Conservation (phyloP, 2,329 filamentous ascomycete genomes). For the Fusarium praegraminearum region DNA sequence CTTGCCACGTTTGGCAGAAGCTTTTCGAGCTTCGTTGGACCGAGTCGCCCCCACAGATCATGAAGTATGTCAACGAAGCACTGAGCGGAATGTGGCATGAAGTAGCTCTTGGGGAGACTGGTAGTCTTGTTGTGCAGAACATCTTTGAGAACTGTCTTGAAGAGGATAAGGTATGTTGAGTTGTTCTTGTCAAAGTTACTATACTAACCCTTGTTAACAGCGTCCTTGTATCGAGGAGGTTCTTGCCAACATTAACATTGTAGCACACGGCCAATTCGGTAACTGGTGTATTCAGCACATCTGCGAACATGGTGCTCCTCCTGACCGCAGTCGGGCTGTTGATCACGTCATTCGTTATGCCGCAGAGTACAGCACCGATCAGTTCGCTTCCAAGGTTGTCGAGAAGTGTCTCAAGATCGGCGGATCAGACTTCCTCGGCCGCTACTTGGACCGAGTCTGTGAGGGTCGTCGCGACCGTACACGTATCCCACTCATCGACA, state of each 20-base stretch:
- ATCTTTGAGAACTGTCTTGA: conserved; percentile 99
- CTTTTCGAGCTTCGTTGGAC: conserved; percentile 98
- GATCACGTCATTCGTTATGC: conserved; percentile 95
- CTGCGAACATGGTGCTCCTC: conserved; percentile 92
- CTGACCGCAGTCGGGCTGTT: conserved; percentile 91
- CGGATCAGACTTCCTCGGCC: conserved; percentile 86
- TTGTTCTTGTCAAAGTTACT: neutral
- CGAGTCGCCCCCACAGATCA: conserved; percentile 94
- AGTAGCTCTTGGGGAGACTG: conserved; percentile 95
- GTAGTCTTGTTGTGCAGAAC: conserved; percentile 97
- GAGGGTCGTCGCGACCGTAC: conserved; percentile 91
- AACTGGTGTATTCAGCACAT: conserved; percentile 99
- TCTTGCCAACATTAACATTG: conserved; percentile 91
- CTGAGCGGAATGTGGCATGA: conserved; percentile 98
- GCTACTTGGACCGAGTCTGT: conserved; percentile 93
- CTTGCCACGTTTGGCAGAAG: conserved; percentile 99
- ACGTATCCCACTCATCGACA: conserved; percentile 96
- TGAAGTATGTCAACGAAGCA: conserved; percentile 97
- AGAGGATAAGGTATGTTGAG: conserved; percentile 86
- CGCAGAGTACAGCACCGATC: conserved; percentile 97
- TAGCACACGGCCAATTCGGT: conserved; percentile 96
- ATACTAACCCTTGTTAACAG: conserved; percentile 60
- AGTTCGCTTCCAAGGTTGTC: conserved; percentile 98
- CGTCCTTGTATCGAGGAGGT: conserved; percentile 98
- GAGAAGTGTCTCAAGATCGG: conserved; percentile 99